Conservation (phyloP, 2,329 filamentous ascomycete species). For the Fusarium euwallaceae region DNA sequence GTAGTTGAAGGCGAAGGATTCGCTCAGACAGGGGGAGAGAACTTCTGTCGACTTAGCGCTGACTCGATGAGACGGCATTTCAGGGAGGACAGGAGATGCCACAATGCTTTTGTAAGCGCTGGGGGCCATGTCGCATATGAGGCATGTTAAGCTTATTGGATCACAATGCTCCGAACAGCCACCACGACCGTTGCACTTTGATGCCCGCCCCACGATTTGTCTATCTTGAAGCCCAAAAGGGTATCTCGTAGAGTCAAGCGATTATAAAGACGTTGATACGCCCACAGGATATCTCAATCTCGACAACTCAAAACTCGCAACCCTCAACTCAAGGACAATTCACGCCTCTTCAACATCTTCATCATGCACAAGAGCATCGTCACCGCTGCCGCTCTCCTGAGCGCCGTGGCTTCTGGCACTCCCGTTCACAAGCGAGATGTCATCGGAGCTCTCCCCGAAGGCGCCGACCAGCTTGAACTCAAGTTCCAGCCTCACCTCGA, state of each 20-base stretch:
- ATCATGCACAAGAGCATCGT: slow-evolving; percentile 35
- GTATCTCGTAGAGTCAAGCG: neutral
- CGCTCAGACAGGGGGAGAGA: neutral
- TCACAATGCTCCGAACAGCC: neutral
- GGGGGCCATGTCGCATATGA: neutral
- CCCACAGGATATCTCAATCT: neutral
- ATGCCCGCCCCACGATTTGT: neutral
- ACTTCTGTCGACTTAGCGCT: neutral
- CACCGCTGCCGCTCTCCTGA: slow-evolving; percentile 28
- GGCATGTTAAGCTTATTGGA: neutral
- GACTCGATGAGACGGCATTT: neutral
- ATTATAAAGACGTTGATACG: neutral
- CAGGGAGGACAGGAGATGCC: neutral
- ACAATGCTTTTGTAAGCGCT: neutral
- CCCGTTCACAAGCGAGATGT: slow-evolving; percentile 43
- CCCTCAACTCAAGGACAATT: neutral
- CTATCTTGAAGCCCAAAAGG: neutral
- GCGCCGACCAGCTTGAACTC: slow-evolving; percentile 51
- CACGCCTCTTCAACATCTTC: neutral
- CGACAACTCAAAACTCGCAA: neutral
- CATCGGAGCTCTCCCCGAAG: slow-evolving; percentile 48
- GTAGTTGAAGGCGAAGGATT: slow-evolving; percentile 12
- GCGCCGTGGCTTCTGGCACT: slow-evolving; percentile 31
- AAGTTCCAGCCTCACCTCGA: slow-evolving; percentile 55
- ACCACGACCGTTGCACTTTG: slow-evolving; percentile 2